phyloP scores from a whole-genome alignment of 2,329 filamentous ascomycete species.

The Incumbomyces delicatus region DNA sequence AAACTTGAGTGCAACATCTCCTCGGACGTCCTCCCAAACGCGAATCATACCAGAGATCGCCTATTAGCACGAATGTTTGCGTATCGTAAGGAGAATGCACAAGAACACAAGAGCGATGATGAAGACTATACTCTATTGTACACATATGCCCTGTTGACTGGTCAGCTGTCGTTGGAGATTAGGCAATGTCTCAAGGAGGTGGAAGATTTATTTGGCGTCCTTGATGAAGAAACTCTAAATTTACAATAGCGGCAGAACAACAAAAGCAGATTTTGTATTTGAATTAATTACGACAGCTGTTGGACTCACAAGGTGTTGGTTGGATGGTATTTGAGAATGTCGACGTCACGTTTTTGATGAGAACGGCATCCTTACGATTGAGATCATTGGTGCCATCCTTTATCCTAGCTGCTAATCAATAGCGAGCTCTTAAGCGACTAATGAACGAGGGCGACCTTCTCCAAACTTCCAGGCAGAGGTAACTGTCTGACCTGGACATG shows the following conservation, averaged over 20 bases:
- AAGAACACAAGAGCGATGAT: slow-evolving; percentile 36
- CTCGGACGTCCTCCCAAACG: slow-evolving; percentile 68
- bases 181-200: slow-evolving; percentile 45
- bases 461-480: too few relatives aligned
- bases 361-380: too few relatives aligned
- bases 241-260: slow-evolving; percentile 33
- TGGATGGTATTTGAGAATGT: too few relatives aligned
- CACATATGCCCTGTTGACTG: slow-evolving; percentile 65
- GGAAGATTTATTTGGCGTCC: slow-evolving; percentile 50
- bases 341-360: too few relatives aligned
- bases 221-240: slow-evolving; percentile 53
- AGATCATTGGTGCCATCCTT: too few relatives aligned
- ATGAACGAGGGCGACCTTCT: too few relatives aligned
- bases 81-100: slow-evolving; percentile 62
- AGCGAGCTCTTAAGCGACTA: too few relatives aligned
- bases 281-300: too few relatives aligned
- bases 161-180: slow-evolving; percentile 49
- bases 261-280: too few relatives aligned
- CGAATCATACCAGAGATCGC: slow-evolving; percentile 69
- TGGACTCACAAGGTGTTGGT: too few relatives aligned
- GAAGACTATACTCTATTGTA: slow-evolving; percentile 84
- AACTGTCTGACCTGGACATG: too few relatives aligned
- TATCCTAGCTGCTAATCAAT: too few relatives aligned
- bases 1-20: slow-evolving; percentile 91
- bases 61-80: slow-evolving; percentile 79